Base-by-base conservation (phyloP, 2,329 filamentous ascomycete species). In the Hypomyces rosellus region DNA sequence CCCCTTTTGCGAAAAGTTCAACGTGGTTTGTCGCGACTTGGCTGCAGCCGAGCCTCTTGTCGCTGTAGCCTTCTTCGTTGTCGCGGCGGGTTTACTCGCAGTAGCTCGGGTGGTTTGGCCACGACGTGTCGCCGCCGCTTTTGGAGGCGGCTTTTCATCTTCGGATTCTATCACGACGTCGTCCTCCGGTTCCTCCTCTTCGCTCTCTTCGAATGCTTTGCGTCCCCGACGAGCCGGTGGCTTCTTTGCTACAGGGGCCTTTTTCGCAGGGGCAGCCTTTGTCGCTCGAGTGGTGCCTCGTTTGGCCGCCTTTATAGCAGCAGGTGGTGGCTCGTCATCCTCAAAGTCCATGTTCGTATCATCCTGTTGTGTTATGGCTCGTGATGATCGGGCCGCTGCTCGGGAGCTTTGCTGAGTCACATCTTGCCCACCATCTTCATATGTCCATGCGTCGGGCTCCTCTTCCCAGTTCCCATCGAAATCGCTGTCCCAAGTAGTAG, bases 401-500 rank as follows among this genome's bases (percentile, higher is more conserved):
- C 58, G 53, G 5, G 47, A 48, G 1, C 53, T 55, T 9, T 43
- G 50, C 2, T 54, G 46, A 15, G 46, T 54, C 8, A 51, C 50
- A 16, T 58, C 54, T 38, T 59, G 55, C 6, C 46, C 46, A 2
- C 45, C 45, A 25, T 59, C 62, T n/a, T 69, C 66, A 33, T 66
- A 71, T 15, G 56, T 60, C 68, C 67, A 72, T 16, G 70, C 88
- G 7, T 80, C 84, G 0, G 87, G 81, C 52, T 89, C 82, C 44
- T 93, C 86, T 53, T 86, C 86, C 91, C 92, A 97, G 46, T 78
- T 77, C 0, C 91, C 93, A 45, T 96, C 86, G 22, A 91, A 72
- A 57, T 97, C 92, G n/a, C 82, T 88, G 62, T 97, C 89, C 90
- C 91, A 97, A 2, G 75, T 76, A 11, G 81, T 78, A 1, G 92